Evolutionary conservation across 345 rosid genomes (phyloP), one percentile per base, ranked within the genome.

Genomic region (Eucalyptus polybractea): DNA sequence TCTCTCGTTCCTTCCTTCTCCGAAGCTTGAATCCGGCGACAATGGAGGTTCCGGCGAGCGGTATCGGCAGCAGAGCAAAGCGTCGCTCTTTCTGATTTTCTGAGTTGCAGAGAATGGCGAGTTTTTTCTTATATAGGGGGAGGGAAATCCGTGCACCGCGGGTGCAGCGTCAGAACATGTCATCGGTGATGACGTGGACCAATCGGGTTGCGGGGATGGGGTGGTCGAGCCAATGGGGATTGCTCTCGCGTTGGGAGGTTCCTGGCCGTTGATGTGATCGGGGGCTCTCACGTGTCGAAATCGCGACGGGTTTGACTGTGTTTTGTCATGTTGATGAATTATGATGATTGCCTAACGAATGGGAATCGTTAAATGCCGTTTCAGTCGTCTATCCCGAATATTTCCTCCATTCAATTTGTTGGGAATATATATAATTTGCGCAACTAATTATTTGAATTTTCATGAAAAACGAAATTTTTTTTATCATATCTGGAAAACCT

Each of bases 161-260:
- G 33, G 45, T 40, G 89, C 87, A 58, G 80, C 12, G 45, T 12
- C 88, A 45, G 89, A 92, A 90, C 93, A 91, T 91, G 95, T 94
- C 96, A 95, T 90, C 19, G 24, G 6, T 4, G 91, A 4, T 93
- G 94, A 93, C 95, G 95, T 95, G 97, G 96, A 94, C 96, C 95
- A 94, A 97, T 94, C 6, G 87, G 7, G 8, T 44, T 87, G 15
- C 29, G 86, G 72, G 83, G 31, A 10, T 3, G 21, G 42, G 86
- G 33, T 25, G 13, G 25, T 27, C 19, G 15, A 33, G 87, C 96
- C 95, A 95, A 92, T 94, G 88, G 90, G 22, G 92, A 88, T 93
- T 25, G 92, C 86, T 92, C 93, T 88, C 27, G 87, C 87, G 95
- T 88, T 92, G 94, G 93, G 92, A 72, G n/a, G 83, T 89, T 92